Conservation (phyloP, 1,139 yeast genomes). For the Zygoascus sp. region DNA sequence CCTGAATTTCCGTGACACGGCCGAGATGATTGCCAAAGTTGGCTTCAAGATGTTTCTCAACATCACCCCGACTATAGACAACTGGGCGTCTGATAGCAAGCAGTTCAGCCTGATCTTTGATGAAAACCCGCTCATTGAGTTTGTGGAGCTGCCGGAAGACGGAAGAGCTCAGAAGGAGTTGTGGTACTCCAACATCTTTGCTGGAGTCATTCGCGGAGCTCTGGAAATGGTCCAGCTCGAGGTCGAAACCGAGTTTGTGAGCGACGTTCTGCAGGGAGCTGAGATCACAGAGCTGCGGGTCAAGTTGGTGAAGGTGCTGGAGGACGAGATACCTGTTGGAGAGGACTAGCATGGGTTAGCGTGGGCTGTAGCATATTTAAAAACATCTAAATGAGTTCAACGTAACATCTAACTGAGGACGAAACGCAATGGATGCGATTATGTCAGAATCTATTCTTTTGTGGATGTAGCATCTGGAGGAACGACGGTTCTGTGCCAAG, state of each 20-base stretch:
- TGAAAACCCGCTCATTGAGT: conserved; percentile 91
- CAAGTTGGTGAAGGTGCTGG: conserved; percentile 64
- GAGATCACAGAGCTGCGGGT: conserved; percentile 74
- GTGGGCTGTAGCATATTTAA: too few species aligned
- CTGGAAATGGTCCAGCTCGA: conserved; percentile 94
- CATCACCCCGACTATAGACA: conserved; percentile 67
- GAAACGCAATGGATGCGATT: too few species aligned
- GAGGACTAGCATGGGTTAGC: too few species aligned
- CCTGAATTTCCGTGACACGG: conserved; percentile 73
- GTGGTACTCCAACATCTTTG: conserved; percentile 88
- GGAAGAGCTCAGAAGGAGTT: conserved; percentile 64
- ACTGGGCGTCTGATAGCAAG: conserved; percentile 75
- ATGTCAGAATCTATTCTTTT: too few species aligned
- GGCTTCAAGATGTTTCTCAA: conserved; percentile 90
- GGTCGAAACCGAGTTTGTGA: conserved; percentile 74
- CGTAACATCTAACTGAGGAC: background rate
- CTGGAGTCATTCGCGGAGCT: conserved; percentile 90
- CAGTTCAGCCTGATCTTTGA: conserved; percentile 67
- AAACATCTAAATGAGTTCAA: background rate
- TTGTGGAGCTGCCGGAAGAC: conserved; percentile 86
- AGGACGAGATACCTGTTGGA: conserved; percentile 96
- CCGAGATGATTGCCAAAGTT: conserved; percentile 76
- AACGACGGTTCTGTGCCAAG: too few species aligned
- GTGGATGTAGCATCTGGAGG: too few species aligned
- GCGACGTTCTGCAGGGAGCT: conserved; percentile 81